Conservation (phyloP, 495 filamentous ascomycete species). For the Xylaria nigripes region DNA sequence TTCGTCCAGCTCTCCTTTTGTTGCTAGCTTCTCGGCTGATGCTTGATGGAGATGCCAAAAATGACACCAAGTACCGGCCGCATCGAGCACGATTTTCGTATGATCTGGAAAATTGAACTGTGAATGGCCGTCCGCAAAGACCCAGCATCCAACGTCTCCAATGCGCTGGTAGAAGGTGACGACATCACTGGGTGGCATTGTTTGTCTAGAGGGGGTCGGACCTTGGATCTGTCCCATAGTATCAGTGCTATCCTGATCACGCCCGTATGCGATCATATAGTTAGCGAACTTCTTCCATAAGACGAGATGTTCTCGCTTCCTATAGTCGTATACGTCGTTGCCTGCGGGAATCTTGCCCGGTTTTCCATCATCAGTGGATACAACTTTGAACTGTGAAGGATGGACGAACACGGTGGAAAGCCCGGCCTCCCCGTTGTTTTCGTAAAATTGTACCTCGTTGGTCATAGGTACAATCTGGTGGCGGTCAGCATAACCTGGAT, state of each 20-base stretch:
- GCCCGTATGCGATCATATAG: constrained; percentile 71
- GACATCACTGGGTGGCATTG: constrained; percentile 48
- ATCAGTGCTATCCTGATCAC: constrained; percentile 43
- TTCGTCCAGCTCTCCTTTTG: constrained; percentile 56
- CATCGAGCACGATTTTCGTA: constrained; percentile 79
- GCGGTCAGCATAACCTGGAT: constrained; percentile 48
- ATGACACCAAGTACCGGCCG: constrained; percentile 67
- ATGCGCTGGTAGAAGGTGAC: constrained; percentile 85
- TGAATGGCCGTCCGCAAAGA: constrained; percentile 78
- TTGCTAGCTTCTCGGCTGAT: constrained; percentile 53
- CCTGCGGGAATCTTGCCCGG: constrained; percentile 45
- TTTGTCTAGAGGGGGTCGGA: constrained; percentile 38
- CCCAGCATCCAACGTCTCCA: constrained; percentile 83
- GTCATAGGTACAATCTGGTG: constrained; percentile 58
- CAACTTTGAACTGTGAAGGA: constrained; percentile 51
- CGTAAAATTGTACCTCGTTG: constrained; percentile 67
- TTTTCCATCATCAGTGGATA: constrained; percentile 43
- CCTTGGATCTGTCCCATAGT: constrained; percentile 37
- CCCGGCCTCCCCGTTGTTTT: constrained; percentile 60
- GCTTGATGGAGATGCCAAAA: constrained; percentile 74
- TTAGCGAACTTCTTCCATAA: constrained; percentile 89
- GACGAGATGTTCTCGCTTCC: constrained; percentile 63
- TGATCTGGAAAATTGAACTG: constrained; percentile 97
- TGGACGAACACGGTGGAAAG: constrained; percentile 55
- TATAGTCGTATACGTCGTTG: constrained; percentile 53